Conservation (phyloP, 352 stramenopile genomes). For the Phytophthora pseudosyringae region DNA sequence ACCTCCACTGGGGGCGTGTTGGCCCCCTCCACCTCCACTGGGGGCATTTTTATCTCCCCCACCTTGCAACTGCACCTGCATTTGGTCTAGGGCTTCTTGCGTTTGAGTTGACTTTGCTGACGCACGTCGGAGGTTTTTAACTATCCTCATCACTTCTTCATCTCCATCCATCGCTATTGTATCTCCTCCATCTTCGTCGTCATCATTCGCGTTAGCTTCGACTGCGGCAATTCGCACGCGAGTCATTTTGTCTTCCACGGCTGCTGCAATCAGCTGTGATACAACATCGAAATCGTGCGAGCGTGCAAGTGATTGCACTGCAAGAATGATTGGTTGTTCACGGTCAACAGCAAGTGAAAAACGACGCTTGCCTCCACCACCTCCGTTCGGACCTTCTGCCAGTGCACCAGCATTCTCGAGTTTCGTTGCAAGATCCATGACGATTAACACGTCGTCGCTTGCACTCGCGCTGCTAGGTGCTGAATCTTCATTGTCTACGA, state of each 20-base stretch:
- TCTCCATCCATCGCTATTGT: slow-evolving; percentile 42
- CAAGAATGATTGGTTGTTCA: slow-evolving; percentile 42
- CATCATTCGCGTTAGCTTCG: slow-evolving; percentile 2
- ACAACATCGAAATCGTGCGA: slow-evolving; percentile 42
- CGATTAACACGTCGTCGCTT: slow-evolving; percentile 43
- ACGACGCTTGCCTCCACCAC: slow-evolving; percentile 22
- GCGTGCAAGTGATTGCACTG: slow-evolving; percentile 46
- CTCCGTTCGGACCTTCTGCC: slow-evolving; percentile 7
- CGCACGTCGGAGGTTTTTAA: slow-evolving; percentile 36
- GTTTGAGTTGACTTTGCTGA: slow-evolving; percentile 34
- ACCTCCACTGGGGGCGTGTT: neutral
- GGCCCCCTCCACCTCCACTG: neutral
- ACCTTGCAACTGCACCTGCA: slow-evolving; percentile 14
- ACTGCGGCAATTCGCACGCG: slow-evolving; percentile 5
- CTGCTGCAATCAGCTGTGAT: slow-evolving; percentile 20
- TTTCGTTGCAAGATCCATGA: slow-evolving; percentile 67
- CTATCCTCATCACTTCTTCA: slow-evolving; percentile 41
- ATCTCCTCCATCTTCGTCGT: slow-evolving; percentile 27
- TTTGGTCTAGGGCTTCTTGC: slow-evolving; percentile 18
- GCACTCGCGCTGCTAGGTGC: slow-evolving; percentile 13
- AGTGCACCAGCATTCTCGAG: slow-evolving; percentile 43
- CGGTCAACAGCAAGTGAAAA: slow-evolving; percentile 40
- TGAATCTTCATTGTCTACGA: slow-evolving; percentile 39
- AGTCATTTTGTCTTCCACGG: slow-evolving; percentile 22
- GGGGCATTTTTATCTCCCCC: neutral